These are phyloP conservation scores for Saturnispora kantuleensis DNA, from an alignment of 805 yeast genomes.

Conservation along the genomic window DNA sequence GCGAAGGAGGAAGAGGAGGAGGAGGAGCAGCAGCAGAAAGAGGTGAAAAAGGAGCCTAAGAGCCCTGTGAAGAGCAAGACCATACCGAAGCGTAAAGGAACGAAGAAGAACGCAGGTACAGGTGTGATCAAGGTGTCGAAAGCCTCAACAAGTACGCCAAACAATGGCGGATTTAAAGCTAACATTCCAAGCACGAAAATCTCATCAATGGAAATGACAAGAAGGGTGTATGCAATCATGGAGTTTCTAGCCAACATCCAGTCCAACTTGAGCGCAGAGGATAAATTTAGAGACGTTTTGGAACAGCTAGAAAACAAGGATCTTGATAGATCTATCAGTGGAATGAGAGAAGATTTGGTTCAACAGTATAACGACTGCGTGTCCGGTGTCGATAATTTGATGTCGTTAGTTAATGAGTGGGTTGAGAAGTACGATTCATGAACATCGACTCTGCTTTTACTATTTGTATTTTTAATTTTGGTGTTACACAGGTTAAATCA, in stretches of 20 bases:
- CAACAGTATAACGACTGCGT: conserved; percentile 51
- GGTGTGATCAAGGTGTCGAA: neutral
- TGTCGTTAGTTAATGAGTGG: conserved; percentile 67
- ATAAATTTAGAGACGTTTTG: conserved; percentile 37
- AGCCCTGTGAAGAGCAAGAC: neutral
- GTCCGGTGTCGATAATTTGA: conserved; percentile 58
- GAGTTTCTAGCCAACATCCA: conserved; percentile 88
- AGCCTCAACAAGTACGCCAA: conserved; percentile 31
- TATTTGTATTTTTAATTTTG: neutral
- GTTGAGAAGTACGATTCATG: conserved; percentile 54
- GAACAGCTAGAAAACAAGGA: conserved; percentile 21
- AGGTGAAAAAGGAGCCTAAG: neutral
- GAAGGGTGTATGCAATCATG: conserved; percentile 79
- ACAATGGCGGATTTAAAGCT: conserved; percentile 55
- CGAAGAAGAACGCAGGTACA: neutral
- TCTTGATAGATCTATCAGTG: conserved; percentile 24
- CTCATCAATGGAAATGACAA: conserved; percentile 72
- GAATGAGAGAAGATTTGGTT: conserved; percentile 32
- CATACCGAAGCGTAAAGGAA: neutral
- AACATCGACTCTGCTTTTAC: neutral
- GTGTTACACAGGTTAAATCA: conserved; percentile 5
- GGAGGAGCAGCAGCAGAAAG: neutral
- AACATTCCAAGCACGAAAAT: conserved; percentile 70
- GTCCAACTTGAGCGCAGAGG: conserved; percentile 69
- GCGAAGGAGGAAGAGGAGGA: conserved; percentile 17